Base-by-base conservation (phyloP, 768 basidiomycete species). In the Lactarius trivialis region DNA sequence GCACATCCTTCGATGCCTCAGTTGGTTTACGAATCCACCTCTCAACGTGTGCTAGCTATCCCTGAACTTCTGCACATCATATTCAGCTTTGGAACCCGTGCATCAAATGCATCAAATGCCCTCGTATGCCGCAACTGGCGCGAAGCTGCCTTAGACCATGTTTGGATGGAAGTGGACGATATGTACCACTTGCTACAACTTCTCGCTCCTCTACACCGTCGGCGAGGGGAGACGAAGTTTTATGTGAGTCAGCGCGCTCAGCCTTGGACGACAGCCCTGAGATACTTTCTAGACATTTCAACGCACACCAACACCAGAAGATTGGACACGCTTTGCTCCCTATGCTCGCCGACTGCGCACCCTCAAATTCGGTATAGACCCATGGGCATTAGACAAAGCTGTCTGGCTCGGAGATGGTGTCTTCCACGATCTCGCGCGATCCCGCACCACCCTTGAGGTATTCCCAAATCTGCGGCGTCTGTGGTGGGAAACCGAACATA, bases 271-370 rank as follows among this genome's bases (percentile, higher is more conserved):
- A 34, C 52, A 14, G 48, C 17, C 48, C 3, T 51, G 26, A 37
- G 48, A 48, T 2, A 11, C 8, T 60, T 33, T 51, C 28, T 21
- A 67, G 66, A 26, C 12, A 3, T 67, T 67, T 48, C 30, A 21
- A 36, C 53, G 55, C 19, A 56, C 33, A 6, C 66, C 66, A 24
- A 67, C 66, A 19, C 54, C 50, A 1, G 60, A 49, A 45, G 66
- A 67, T n/a, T 67, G 64, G 66, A 48, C 49, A 19, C 60, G 58
- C 3, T 67, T 67, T 34, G 37, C 58, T 15, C 60, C 64, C 33
- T 67, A 67, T 49, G 66, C 66, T 51, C 60, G 66, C 24, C 66
- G 66, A 19, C 64, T 67, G 24, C 66, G 64, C 36, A 43, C 57
- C 56, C 57, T 67, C 33, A 56, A 52, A 19, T 56, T 56, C 43